Evolutionary conservation across 306 rosid genomes (phyloP), one percentile per base, ranked within the genome.

Genomic region (Hippophae tibetana): DNA sequence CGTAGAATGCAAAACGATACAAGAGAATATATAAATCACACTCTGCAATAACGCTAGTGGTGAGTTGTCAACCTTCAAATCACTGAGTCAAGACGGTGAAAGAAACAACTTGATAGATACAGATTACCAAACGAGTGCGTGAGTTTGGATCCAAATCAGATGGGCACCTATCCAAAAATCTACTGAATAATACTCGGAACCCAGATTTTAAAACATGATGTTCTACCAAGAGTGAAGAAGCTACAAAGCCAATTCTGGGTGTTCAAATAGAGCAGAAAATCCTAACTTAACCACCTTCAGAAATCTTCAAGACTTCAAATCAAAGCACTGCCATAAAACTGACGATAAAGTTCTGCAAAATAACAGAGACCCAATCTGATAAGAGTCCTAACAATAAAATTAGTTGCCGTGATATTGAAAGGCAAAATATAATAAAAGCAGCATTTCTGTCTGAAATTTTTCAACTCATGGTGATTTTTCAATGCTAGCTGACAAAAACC

Each of bases 1-100:
- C 42, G 42, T 59, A 54, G 45, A 67, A 57, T 41, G 67, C 56
- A 42, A 73, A 58, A 81, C 74, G 71, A 66, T 72, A 69, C 49
- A 64, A 10, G 23, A 65, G 74, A 57, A 67, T 31, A 18, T 18
- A 18, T 18, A 57, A 72, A 50, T 45, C 72, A 64, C 66, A 64
- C 60, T 60, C 61, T 53, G 59, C 52, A 56, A 27, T 9, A 6
- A 56, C 64, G 62, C 61, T 54, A 0, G 23, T 18, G 62, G 61
- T 72, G 10, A 55, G 68, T 74, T 64, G 58, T 64, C 61, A 74
- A 59, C 58, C 80, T 75, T 85, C 78, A 81, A 79, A 78, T 74
- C 61, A 68, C 55, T 48, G 72, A 57, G 84, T 77, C 83, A 78
- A 76, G 66, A 53, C 38, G 63, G 82, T 54, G 72, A 76, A 74